Percentiles rank a stretch among this genome's conserved stretches.
Evolutionary conservation across 2,329 filamentous ascomycete genomes (phyloP).

Genomic region (Exophiala sp.): DNA sequence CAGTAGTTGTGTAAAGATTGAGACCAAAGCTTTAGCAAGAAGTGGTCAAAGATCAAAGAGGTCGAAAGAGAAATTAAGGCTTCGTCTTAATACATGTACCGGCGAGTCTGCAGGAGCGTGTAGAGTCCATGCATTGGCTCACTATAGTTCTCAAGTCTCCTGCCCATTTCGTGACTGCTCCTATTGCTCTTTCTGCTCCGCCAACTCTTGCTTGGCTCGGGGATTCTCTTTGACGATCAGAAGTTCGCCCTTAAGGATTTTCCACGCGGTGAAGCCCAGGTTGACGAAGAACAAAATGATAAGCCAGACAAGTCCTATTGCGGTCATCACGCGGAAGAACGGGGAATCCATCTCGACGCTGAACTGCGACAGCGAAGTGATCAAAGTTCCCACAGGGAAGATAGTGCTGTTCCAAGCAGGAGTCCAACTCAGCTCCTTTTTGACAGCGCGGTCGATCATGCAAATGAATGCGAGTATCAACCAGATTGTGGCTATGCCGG

Average conservation of each 20-base stretch:
- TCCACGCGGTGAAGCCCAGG: constrained; percentile 33
- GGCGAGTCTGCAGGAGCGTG: too few relatives aligned
- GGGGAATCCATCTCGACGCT: constrained; percentile 38
- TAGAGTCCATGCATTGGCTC: too few relatives aligned
- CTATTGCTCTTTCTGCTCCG: too few relatives aligned
- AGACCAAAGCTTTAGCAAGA: too few relatives aligned
- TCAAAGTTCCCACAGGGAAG: constrained; percentile 24
- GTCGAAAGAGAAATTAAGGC: too few relatives aligned
- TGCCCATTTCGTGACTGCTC: too few relatives aligned
- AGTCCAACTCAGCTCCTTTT: constrained; percentile 17
- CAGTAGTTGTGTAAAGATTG: too few relatives aligned
- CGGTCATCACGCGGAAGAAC: constrained; percentile 40
- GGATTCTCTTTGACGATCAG: constrained; percentile 26
- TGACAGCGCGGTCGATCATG: constrained; percentile 15
- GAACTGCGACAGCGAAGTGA: constrained; percentile 32
- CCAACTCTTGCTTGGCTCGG: neutral
- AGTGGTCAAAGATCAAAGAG: too few relatives aligned
- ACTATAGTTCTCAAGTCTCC: too few relatives aligned
- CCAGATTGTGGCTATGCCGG: constrained; percentile 43
- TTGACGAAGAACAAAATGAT: constrained; percentile 35
- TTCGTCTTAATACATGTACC: too few relatives aligned
- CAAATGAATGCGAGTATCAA: constrained; percentile 37
- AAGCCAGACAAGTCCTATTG: constrained; percentile 35
- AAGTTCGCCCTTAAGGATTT: constrained; percentile 32
- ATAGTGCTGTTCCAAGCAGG: constrained; percentile 25